Evolutionary conservation across 768 basidiomycete genomes (phyloP).

Genomic region (Russula dissimulans): DNA sequence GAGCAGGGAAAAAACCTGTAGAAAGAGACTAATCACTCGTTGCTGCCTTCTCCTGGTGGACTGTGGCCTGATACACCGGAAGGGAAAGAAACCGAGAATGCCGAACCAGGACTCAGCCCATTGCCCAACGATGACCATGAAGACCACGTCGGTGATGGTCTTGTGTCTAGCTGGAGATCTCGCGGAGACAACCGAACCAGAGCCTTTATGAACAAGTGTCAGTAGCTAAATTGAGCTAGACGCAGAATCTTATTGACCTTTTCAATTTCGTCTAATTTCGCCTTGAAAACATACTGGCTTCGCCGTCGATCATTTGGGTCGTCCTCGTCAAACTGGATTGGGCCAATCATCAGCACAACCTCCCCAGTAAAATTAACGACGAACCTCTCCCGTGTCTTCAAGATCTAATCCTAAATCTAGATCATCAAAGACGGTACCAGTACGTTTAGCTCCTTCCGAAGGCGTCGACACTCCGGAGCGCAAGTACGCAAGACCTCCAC

Average conservation of each 20-base stretch:
- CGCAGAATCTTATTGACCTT: slow-evolving; percentile 33
- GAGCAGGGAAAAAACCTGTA: not conserved
- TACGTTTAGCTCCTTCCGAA: slow-evolving; percentile 33
- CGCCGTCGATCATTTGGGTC: slow-evolving; percentile 67
- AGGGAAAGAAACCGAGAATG: not conserved
- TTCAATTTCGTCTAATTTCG: slow-evolving; percentile 74
- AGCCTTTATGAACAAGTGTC: slow-evolving; percentile 31
- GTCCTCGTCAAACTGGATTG: slow-evolving; percentile 49
- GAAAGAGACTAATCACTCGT: slow-evolving; percentile 8
- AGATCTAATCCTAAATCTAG: slow-evolving; percentile 37
- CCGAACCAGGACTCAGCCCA: not conserved
- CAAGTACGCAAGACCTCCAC: slow-evolving; percentile 41
- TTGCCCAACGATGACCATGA: slow-evolving; percentile 12
- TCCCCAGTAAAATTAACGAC: not conserved
- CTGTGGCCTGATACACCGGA: not conserved
- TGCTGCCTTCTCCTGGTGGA: not conserved
- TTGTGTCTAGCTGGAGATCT: slow-evolving; percentile 20
- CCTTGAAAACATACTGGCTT: slow-evolving; percentile 67
- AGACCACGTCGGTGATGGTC: not conserved
- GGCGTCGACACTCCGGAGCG: slow-evolving; percentile 23
- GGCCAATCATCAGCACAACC: slow-evolving; percentile 10
- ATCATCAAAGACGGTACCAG: slow-evolving; percentile 38
- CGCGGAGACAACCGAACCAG: slow-evolving; percentile 62
- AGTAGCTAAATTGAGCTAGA: not conserved
- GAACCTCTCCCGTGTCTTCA: slow-evolving; percentile 33